phyloP scores from a whole-genome alignment of 306 rosid genomes.

The Vigna radiata region DNA sequence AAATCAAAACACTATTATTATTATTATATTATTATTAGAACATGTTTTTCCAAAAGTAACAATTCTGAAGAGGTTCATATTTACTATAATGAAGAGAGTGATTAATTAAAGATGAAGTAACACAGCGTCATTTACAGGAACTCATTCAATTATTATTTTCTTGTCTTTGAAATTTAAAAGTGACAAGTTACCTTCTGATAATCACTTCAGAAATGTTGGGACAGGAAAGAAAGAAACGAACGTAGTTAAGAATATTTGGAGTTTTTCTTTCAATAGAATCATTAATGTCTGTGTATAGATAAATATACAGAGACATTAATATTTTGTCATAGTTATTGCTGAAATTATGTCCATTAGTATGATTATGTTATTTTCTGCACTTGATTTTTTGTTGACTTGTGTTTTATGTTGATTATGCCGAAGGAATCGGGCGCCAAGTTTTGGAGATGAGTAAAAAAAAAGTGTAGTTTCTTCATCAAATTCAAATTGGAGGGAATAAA shows the following conservation, averaged over 20 bases:
- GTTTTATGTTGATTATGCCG: conserved; percentile 16
- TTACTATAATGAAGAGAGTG: not conserved
- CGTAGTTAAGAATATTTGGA: not conserved
- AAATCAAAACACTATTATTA: no score
- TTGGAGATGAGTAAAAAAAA: not conserved
- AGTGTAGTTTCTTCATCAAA: not conserved
- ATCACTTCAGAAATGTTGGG: not conserved
- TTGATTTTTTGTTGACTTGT: conserved; percentile 47
- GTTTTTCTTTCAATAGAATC: not conserved
- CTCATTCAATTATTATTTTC: conserved; percentile 5
- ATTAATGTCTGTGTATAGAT: not conserved
- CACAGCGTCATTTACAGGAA: conserved; percentile 3
- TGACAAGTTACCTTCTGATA: conserved; percentile 34
- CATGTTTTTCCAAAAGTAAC: not conserved
- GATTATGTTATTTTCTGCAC: conserved; percentile 37
- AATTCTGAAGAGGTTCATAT: not conserved
- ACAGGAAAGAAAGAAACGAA: not conserved
- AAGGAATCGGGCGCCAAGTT: no score
- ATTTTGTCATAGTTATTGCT: not conserved
- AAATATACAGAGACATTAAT: not conserved
- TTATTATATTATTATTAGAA: not conserved
- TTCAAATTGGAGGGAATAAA: not conserved
- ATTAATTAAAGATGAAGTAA: conserved; percentile 31
- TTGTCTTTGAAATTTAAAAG: not conserved
- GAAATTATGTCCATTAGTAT: conserved; percentile 12